A percentile compares a stretch with the other conserved stretches of the same genome.
Evolutionary conservation across 352 stramenopile species (phyloP).

Genomic region (Globisporangium perplexum): DNA sequence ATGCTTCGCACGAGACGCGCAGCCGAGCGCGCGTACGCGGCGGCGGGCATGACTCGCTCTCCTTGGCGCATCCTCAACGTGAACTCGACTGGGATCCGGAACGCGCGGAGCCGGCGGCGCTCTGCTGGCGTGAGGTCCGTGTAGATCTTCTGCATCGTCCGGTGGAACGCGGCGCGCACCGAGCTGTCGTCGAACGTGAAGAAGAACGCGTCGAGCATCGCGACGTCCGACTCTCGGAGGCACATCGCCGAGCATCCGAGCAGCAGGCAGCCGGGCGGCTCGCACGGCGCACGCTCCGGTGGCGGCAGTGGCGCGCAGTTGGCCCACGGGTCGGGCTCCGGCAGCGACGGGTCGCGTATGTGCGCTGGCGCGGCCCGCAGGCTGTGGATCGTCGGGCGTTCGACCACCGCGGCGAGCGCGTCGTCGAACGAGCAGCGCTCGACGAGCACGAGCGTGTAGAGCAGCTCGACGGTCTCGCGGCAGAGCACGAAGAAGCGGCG

Average conservation of each 20-base stretch:
- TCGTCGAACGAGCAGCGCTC: background rate
- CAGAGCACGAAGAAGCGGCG: background rate
- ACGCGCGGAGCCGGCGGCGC: background rate
- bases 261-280: background rate
- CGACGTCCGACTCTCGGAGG: background rate
- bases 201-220: constrained; percentile 1
- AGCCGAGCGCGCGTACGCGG: background rate
- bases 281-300: background rate
- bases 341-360: background rate
- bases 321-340: background rate
- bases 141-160: background rate
- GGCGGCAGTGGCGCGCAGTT: background rate
- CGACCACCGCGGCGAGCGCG: background rate
- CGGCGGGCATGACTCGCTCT: background rate
- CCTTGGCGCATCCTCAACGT: background rate
- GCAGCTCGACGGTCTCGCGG: background rate
- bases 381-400: too few relatives aligned
- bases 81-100: background rate
- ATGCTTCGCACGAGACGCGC: background rate
- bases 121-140: background rate
- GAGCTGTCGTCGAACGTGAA: constrained; percentile 1
- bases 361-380: background rate
- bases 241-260: background rate
- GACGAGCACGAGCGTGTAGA: background rate
- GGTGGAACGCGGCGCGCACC: background rate